Evolutionary conservation across 2,329 filamentous ascomycete genomes (phyloP), one percentile per base, ranked within the genome.

Genomic region (Pochonia chlamydosporia): DNA sequence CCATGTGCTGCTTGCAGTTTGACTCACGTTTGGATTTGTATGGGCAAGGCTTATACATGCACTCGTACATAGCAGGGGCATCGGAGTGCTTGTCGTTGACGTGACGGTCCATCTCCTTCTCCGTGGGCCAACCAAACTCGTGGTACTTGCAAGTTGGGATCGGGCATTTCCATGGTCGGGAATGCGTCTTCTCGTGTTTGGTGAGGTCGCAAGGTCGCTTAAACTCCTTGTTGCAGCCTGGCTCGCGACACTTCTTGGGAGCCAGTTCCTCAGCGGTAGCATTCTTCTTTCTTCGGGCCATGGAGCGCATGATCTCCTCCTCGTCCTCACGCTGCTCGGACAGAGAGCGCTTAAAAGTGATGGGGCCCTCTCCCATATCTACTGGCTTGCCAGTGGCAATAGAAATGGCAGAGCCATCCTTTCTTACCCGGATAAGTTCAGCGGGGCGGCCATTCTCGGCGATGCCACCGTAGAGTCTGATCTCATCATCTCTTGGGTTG

Each of bases 1-100:
- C 92, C 91, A 96, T 96, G 70, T 97, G 91, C 68, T 96, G 92
- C 66, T 96, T 96, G 79, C 89, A 95, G 68, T 97, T 97, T 53
- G 87, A 93, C 71, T 96, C 87, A 49, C 91, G 85, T 76, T 97
- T 97, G 10, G 91, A 96, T 61, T 89, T 87, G 73, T 97, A 97
- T 1, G 87, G 83, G 75, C 93, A 97, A 21, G 85, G 85, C 57
- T 82, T 77, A 69, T 79, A 97, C 41, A 82, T 70, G 70, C 93
- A 99, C 70, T 88, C 83, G 67, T 83, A 96, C 72, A 95, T 83
- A 37, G 82, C 76, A 4, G 93, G 91, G 28, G 83, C 76, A 45
- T 79, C 71, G 16, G 88, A 91, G 71, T 99, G 93, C 72, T 95
- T 96, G 73, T 99, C 93, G 65, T 96, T 96, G 68, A 89, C 80